Evolutionary conservation across 768 basidiomycete species (phyloP).

Genomic region (Auriscalpium vulgare): DNA sequence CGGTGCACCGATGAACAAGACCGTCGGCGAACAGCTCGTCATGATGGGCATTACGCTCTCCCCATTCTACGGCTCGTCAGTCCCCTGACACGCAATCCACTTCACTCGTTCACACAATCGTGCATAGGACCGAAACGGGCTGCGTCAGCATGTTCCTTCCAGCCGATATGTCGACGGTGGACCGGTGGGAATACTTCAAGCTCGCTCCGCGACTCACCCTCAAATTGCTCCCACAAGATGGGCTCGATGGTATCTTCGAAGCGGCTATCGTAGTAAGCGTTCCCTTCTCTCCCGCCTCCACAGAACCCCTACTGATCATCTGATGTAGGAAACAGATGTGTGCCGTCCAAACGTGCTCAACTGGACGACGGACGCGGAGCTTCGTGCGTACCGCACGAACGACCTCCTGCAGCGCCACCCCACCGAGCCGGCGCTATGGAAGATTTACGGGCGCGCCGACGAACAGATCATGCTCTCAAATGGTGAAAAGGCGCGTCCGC

Average conservation of each 20-base stretch:
- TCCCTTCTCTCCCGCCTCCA: background rate
- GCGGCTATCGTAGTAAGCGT: background rate
- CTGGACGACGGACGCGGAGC: background rate
- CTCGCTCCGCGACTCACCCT: background rate
- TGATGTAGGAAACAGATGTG: background rate
- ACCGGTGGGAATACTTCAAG: slow-evolving; percentile 2
- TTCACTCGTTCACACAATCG: background rate
- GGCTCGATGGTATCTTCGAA: background rate
- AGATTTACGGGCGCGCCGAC: slow-evolving; percentile 27
- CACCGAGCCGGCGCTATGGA: slow-evolving; percentile 28
- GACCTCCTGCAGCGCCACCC: slow-evolving; percentile 36
- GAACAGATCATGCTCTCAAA: slow-evolving; percentile 33
- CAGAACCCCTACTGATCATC: background rate
- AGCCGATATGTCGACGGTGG: background rate
- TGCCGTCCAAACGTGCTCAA: background rate
- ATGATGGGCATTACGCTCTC: slow-evolving; percentile 26
- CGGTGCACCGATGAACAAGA: slow-evolving; percentile 30
- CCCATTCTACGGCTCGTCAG: slow-evolving; percentile 31
- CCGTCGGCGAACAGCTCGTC: slow-evolving; percentile 26
- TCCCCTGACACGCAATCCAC: background rate
- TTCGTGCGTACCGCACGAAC: slow-evolving; percentile 26
- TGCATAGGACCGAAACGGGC: background rate
- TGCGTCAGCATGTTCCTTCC: slow-evolving; percentile 1
- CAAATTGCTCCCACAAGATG: slow-evolving; percentile 1
- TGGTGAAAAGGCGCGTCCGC: slow-evolving; percentile 22